A percentile compares a stretch with the other conserved stretches of the same genome.
phyloP scores from a whole-genome alignment of 805 yeast species.

The Hanseniaspora singularis region DNA sequence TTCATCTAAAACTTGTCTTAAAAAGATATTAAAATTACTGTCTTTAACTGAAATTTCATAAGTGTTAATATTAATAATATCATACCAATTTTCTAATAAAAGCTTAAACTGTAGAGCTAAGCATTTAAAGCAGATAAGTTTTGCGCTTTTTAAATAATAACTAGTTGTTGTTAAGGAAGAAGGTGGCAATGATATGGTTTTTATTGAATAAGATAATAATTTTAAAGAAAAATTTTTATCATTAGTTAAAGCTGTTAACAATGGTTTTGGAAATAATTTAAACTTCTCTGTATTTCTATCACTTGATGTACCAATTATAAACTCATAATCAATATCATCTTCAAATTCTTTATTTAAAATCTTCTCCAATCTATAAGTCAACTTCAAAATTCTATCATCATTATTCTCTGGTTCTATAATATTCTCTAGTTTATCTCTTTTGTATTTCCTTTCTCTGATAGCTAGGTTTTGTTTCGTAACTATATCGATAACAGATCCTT shows the following conservation, averaged over 20 bases:
- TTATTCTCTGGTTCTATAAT: background rate
- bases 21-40: background rate
- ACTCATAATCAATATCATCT: background rate
- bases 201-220: slow-evolving; percentile 1
- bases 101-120: background rate
- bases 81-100: slow-evolving; percentile 4
- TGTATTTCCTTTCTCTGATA: background rate
- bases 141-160: background rate
- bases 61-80: background rate
- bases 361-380: background rate
- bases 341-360: background rate
- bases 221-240: slow-evolving; percentile 12
- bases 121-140: slow-evolving; percentile 4
- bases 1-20: background rate
- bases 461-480: background rate
- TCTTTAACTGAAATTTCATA: slow-evolving; percentile 2
- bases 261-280: slow-evolving; percentile 2
- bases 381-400: slow-evolving; percentile 10
- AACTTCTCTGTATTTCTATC: background rate
- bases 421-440: background rate
- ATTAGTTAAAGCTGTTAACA: slow-evolving; percentile 2
- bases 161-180: background rate
- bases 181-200: slow-evolving; percentile 7
- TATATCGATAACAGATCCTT: background rate
- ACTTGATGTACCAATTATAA: background rate